phyloP scores from a whole-genome alignment of 2,329 filamentous ascomycete species.

The Sordariomycetes sp. region DNA sequence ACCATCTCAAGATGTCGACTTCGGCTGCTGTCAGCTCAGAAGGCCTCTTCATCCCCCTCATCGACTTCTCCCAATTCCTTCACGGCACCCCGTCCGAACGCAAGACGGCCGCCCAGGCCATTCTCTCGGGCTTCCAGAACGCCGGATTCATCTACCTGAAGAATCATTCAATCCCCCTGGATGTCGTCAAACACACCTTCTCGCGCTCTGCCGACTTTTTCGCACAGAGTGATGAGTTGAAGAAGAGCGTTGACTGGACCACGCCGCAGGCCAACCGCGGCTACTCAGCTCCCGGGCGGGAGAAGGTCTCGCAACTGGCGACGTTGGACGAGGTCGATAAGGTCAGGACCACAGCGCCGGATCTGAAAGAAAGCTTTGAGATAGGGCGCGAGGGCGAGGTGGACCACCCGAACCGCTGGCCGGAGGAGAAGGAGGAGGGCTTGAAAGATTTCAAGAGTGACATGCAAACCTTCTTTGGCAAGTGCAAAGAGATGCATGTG shows the following conservation, averaged over 20 bases:
- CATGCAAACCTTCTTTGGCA: conserved; percentile 68
- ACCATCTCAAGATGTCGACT: too few relatives aligned
- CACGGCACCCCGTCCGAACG: conserved; percentile 51
- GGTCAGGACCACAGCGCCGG: conserved; percentile 48
- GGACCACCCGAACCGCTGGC: conserved; percentile 72
- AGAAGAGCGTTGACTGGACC: conserved; percentile 3
- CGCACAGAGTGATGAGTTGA: conserved; percentile 34
- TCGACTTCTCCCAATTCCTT: conserved; percentile 64
- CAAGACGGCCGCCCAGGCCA: conserved; percentile 14
- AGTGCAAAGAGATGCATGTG: conserved; percentile 65
- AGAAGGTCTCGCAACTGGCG: conserved; percentile 4
- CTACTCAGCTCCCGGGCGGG: conserved; percentile 2
- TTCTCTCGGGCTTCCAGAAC: conserved; percentile 4
- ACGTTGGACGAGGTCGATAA: conserved; percentile 39
- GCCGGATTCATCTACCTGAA: conserved; percentile 6
- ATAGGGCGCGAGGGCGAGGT: conserved; percentile 52
- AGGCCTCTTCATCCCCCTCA: too few relatives aligned
- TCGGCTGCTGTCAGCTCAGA: too few relatives aligned
- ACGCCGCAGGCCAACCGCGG: conserved; percentile 4
- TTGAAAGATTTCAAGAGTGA: conserved; percentile 54
- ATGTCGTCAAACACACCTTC: conserved; percentile 22
- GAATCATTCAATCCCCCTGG: conserved; percentile 4
- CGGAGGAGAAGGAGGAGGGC: conserved; percentile 15
- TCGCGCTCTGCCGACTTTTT: conserved; percentile 64
- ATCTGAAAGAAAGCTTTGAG: conserved; percentile 58